A percentile compares a stretch with the other conserved stretches of the same genome.
phyloP scores from a whole-genome alignment of 2,329 filamentous ascomycete genomes.

The Colletotrichum sansevieriae region DNA sequence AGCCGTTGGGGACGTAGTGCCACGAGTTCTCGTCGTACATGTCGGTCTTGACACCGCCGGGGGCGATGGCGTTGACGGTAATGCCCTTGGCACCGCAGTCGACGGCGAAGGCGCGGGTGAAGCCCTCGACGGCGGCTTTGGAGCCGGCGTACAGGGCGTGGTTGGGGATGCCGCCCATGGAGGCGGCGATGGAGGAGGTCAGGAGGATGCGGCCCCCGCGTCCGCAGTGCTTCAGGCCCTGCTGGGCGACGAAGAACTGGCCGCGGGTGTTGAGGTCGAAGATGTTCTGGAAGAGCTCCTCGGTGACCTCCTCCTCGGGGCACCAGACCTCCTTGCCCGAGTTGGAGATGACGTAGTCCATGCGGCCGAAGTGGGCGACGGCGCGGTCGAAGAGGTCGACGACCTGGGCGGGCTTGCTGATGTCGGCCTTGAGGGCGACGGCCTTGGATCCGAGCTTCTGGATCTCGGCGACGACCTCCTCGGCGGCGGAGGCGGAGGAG shows the following conservation, averaged over 20 bases:
- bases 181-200: conserved; percentile 77
- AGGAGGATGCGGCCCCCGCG: conserved; percentile 79
- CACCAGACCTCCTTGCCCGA: conserved; percentile 79
- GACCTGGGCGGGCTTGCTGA: conserved; percentile 71
- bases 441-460: conserved; percentile 68
- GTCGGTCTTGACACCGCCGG: conserved; percentile 80
- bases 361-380: conserved; percentile 73
- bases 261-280: conserved; percentile 79
- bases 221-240: conserved; percentile 78
- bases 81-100: conserved; percentile 77
- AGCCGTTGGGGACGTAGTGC: conserved; percentile 72
- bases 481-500: conserved; percentile 66
- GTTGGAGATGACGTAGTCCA: conserved; percentile 82
- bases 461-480: conserved; percentile 68
- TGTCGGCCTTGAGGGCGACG: conserved; percentile 74
- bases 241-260: conserved; percentile 84
- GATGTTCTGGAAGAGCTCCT: conserved; percentile 79
- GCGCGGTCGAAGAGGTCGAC: conserved; percentile 74
- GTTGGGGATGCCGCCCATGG: conserved; percentile 75
- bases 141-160: conserved; percentile 79
- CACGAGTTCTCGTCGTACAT: conserved; percentile 81
- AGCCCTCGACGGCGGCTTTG: conserved; percentile 80
- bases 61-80: conserved; percentile 80
- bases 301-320: conserved; percentile 75
- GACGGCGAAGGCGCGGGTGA: conserved; percentile 78